A percentile compares a stretch with the other conserved stretches of the same genome.
phyloP scores from a whole-genome alignment of 2,329 filamentous ascomycete genomes.

The Diaporthe citrichinensis region DNA sequence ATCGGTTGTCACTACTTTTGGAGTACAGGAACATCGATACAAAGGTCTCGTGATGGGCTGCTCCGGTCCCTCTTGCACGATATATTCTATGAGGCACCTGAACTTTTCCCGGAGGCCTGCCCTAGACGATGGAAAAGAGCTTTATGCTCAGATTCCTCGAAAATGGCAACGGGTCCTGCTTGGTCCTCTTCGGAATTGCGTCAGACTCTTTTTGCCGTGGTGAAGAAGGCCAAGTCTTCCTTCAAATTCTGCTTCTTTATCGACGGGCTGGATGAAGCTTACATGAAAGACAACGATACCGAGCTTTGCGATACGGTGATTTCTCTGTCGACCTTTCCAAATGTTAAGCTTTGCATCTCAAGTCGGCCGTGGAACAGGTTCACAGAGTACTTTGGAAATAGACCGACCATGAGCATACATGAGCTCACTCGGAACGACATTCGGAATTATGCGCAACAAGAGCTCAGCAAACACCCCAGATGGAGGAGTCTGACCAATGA shows the following conservation, averaged over 20 bases:
- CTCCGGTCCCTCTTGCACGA: neutral
- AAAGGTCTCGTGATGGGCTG: neutral
- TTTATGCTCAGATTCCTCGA: neutral
- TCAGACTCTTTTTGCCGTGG: neutral
- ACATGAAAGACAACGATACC: neutral
- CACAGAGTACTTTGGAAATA: neutral
- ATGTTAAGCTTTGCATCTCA: constrained; percentile 10
- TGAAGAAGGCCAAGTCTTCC: neutral
- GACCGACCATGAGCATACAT: constrained; percentile 12
- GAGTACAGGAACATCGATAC: neutral
- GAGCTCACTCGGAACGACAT: constrained; percentile 9
- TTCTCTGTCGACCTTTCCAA: neutral
- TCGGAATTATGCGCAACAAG: neutral
- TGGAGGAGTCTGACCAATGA: neutral
- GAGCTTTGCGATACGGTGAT: neutral
- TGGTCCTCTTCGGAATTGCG: constrained; percentile 1
- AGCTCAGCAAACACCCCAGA: neutral
- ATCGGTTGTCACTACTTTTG: constrained; percentile 14
- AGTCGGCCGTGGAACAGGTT: constrained; percentile 15
- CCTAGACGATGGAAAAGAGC: neutral
- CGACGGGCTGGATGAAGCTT: constrained; percentile 6
- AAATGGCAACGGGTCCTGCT: neutral
- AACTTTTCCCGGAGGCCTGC: neutral
- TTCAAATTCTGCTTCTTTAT: constrained; percentile 16
- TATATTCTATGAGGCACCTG: neutral